These are phyloP conservation scores for Lenzites betulinus DNA, from an alignment of 768 basidiomycete genomes.

Conservation along the genomic window DNA sequence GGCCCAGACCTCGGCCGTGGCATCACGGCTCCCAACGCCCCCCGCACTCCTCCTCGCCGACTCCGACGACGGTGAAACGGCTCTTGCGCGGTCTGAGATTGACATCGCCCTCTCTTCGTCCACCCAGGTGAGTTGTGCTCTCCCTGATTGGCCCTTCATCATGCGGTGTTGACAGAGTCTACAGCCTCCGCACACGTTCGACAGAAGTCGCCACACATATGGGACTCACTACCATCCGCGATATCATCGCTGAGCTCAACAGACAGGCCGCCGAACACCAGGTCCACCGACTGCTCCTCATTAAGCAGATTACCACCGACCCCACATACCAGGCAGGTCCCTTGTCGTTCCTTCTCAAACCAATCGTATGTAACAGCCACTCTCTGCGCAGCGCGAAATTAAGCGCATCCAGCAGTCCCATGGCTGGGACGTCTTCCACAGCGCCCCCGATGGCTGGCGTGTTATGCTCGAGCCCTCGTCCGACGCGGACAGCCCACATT, in stretches of 20 bases:
- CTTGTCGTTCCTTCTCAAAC: neutral
- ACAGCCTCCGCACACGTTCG: neutral
- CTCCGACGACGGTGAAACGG: neutral
- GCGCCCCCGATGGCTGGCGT: conserved; percentile 17
- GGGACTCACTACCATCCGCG: conserved; percentile 23
- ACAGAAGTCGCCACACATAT: neutral
- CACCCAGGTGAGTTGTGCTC: neutral
- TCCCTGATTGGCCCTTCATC: neutral
- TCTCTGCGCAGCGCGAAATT: conserved; percentile 5
- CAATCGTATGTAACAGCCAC: neutral
- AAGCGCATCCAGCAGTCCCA: conserved; percentile 14
- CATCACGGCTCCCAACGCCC: neutral
- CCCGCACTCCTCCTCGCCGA: neutral
- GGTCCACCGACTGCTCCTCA: conserved; percentile 20
- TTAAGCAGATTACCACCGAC: conserved; percentile 23
- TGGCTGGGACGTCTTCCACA: conserved; percentile 14
- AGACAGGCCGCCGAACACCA: conserved; percentile 23
- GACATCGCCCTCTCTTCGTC: neutral
- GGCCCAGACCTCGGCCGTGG: conserved; percentile 2
- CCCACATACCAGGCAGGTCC: conserved; percentile 23
- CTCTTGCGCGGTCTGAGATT: neutral
- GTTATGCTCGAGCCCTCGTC: conserved; percentile 17
- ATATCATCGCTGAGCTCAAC: conserved; percentile 25
- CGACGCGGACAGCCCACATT: conserved; percentile 7
- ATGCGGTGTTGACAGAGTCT: neutral